A percentile compares a stretch with the other conserved stretches of the same genome.
Evolutionary conservation across 108 stramenopile species (phyloP).

Genomic region (Discostella stelligeroides): DNA sequence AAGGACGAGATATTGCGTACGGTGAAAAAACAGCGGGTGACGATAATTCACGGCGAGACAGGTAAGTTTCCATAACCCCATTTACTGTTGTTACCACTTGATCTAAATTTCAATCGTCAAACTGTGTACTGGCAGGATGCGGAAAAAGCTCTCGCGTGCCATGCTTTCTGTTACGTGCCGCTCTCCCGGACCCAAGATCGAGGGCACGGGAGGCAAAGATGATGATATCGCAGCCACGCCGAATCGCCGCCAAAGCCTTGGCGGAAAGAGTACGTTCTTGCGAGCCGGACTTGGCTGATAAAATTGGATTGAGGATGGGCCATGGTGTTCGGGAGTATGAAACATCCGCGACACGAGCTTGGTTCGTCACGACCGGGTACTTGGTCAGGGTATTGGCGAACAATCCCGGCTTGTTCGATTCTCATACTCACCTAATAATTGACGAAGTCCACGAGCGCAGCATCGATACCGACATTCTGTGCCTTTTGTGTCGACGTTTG

Average conservation of each 20-base stretch:
- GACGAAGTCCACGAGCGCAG: constrained; percentile 88
- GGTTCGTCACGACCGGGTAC: constrained; percentile 93
- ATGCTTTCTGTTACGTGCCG: constrained; percentile 76
- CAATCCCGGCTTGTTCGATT: constrained; percentile 75
- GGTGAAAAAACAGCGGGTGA: constrained; percentile 73
- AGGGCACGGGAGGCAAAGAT: constrained; percentile 67
- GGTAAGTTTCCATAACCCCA: constrained; percentile 1
- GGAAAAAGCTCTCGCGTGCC: constrained; percentile 88
- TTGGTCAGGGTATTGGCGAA: constrained; percentile 85
- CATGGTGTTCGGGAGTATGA: constrained; percentile 87
- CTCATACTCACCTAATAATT: constrained; percentile 82
- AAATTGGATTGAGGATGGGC: constrained; percentile 87
- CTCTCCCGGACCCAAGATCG: constrained; percentile 57
- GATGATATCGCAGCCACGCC: constrained; percentile 87
- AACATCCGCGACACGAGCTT: constrained; percentile 65
- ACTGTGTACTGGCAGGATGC: constrained; percentile 48
- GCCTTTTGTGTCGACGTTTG: constrained; percentile 79
- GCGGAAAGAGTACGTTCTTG: constrained; percentile 78
- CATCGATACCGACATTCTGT: constrained; percentile 65
- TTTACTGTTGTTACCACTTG: neutral
- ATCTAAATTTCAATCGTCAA: neutral
- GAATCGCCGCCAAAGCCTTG: constrained; percentile 88
- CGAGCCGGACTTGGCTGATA: constrained; percentile 61
- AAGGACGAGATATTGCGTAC: constrained; percentile 63
- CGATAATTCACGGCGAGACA: constrained; percentile 90